Conservation (phyloP, 768 basidiomycete species). For the Psilocybe azurescens region DNA sequence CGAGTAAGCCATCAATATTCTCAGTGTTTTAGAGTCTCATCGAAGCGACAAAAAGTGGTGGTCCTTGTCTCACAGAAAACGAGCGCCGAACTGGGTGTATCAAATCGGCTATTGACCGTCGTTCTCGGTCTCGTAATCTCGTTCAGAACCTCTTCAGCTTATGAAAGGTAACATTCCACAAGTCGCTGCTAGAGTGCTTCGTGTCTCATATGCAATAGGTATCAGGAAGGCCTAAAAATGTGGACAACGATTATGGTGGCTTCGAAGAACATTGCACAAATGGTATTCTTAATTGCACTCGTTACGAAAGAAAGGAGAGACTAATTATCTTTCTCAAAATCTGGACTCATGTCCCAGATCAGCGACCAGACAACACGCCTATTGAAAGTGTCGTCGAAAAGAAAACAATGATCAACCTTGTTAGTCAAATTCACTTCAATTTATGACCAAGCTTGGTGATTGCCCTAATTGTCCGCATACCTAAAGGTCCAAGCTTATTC, state of each 20-base stretch:
- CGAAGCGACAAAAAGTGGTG: slow-evolving; percentile 50
- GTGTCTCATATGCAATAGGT: slow-evolving; percentile 38
- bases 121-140: slow-evolving; percentile 75
- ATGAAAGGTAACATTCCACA: slow-evolving; percentile 50
- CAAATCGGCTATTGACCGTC: slow-evolving; percentile 65
- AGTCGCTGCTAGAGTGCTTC: background rate
- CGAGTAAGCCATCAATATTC: slow-evolving; percentile 40
- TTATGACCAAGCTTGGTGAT: background rate
- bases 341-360: slow-evolving; percentile 60
- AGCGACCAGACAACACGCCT: slow-evolving; percentile 41
- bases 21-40: background rate
- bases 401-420: slow-evolving; percentile 74
- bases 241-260: slow-evolving; percentile 68
- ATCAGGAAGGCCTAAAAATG: slow-evolving; percentile 72
- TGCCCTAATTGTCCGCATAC: background rate
- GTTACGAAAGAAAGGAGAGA: background rate
- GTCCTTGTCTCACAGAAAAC: slow-evolving; percentile 57
- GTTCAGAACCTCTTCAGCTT: slow-evolving; percentile 75
- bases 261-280: slow-evolving; percentile 61
- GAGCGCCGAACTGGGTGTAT: slow-evolving; percentile 50
- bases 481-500: slow-evolving; percentile 68
- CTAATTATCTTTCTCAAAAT: slow-evolving; percentile 34
- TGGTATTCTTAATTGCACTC: slow-evolving; percentile 37
- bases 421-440: slow-evolving; percentile 27
- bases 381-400: slow-evolving; percentile 70